These are phyloP conservation scores for Tetrapisispora iriomotensis DNA, from an alignment of 805 yeast genomes.

Conservation along the genomic window DNA sequence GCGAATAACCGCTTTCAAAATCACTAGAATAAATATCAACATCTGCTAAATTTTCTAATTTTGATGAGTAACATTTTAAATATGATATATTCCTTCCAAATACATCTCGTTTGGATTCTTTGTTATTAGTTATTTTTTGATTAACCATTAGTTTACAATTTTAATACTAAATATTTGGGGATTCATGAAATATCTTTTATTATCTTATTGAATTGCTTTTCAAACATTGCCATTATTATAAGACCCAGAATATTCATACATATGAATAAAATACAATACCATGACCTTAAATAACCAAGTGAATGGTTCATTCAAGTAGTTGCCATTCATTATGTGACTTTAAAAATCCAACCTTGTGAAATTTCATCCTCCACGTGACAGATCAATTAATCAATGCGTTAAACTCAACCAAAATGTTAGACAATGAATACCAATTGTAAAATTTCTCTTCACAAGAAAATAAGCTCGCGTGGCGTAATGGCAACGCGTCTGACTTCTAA, in stretches of 20 bases:
- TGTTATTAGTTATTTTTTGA: slow-evolving; percentile 6
- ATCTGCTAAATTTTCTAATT: slow-evolving; percentile 5
- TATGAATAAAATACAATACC: too few species aligned
- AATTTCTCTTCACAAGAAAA: slow-evolving; percentile 8
- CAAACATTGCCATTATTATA: too few species aligned
- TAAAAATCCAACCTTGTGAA: too few species aligned
- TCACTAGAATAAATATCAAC: slow-evolving; percentile 42
- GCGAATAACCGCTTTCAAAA: slow-evolving; percentile 72
- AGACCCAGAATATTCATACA: too few species aligned
- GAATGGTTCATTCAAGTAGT: too few species aligned
- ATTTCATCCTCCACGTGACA: too few species aligned
- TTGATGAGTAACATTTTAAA: slow-evolving; percentile 17
- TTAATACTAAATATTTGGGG: too few species aligned
- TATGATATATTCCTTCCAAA: slow-evolving; percentile 47
- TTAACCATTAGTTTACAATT: too few species aligned
- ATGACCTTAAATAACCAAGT: too few species aligned
- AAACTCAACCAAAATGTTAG: not conserved
- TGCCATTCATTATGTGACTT: too few species aligned
- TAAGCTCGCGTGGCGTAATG: slow-evolving; percentile 45
- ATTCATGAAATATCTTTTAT: not conserved
- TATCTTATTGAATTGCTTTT: too few species aligned
- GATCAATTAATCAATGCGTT: too few species aligned
- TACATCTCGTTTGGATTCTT: slow-evolving; percentile 39
- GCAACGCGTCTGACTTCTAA: slow-evolving; percentile 50
- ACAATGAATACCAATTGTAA: not conserved